phyloP scores from a whole-genome alignment of 176 grass and related monocot species.

The Paspalum notatum region DNA sequence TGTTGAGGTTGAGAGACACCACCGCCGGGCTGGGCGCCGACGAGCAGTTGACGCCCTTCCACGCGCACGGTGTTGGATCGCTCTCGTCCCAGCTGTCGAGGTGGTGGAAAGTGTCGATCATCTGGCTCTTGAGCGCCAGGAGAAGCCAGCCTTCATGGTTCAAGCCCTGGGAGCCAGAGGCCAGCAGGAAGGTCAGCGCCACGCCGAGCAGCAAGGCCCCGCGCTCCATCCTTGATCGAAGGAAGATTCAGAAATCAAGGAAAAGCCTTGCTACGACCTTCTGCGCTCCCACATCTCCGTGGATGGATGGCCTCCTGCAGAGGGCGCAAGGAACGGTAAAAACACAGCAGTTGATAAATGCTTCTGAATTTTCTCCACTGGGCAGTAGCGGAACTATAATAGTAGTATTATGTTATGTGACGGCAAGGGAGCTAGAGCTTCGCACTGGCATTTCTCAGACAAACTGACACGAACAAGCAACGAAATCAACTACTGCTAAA shows the following conservation, averaged over 20 bases:
- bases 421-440: conserved; percentile 28
- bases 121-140: conserved; percentile 68
- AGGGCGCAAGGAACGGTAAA: conserved; percentile 20
- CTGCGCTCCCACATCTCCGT: conserved; percentile 39
- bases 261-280: conserved; percentile 16
- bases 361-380: conserved; percentile 2
- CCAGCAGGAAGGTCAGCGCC: conserved; percentile 56
- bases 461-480: conserved; percentile 31
- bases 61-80: conserved; percentile 64
- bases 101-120: conserved; percentile 63
- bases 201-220: conserved; percentile 48
- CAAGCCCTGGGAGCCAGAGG: conserved; percentile 44
- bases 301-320: conserved; percentile 28
- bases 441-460: conserved; percentile 33
- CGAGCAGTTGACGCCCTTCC: conserved; percentile 85
- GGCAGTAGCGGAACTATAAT: background rate
- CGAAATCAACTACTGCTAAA: conserved; percentile 5
- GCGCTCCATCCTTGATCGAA: conserved; percentile 28
- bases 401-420: conserved; percentile 1
- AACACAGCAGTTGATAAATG: background rate
- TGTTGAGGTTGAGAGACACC: conserved; percentile 67
- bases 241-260: conserved; percentile 1
- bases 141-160: conserved; percentile 79
- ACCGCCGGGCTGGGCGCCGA: conserved; percentile 26
- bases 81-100: conserved; percentile 63